phyloP scores from a whole-genome alignment of 1,284 basidiomycete genomes.

The Fomitopsis pinicola region DNA sequence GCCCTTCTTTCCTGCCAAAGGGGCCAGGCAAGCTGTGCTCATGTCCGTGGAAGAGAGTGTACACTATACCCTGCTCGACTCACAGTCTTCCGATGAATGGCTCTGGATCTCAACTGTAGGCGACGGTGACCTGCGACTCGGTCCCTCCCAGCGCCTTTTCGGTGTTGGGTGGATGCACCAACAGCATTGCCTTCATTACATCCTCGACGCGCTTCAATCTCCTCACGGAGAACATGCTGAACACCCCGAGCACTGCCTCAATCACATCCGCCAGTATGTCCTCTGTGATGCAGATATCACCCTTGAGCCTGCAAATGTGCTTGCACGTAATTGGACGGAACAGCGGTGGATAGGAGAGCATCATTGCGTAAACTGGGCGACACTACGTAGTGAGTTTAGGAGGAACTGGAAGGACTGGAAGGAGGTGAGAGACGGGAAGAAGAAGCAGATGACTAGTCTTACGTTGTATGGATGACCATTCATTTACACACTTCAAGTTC shows the following conservation, averaged over 20 bases:
- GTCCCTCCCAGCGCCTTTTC: constrained; percentile 16
- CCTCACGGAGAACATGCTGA: not conserved
- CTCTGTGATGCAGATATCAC: constrained; percentile 32
- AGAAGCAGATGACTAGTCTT: too few species aligned
- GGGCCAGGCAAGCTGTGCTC: not conserved
- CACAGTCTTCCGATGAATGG: constrained; percentile 12
- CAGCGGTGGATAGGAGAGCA: constrained; percentile 12
- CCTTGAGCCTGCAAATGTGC: constrained; percentile 25
- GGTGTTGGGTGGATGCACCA: constrained; percentile 29
- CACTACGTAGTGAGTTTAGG: constrained; percentile 17
- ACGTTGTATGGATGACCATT: too few species aligned
- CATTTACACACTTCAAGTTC: too few species aligned
- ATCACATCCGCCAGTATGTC: constrained; percentile 29
- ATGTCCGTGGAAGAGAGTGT: constrained; percentile 13
- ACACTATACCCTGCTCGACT: constrained; percentile 8
- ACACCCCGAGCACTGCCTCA: constrained; percentile 18
- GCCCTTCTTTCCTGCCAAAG: not conserved
- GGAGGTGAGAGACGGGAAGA: constrained; percentile 1
- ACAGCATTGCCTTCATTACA: constrained; percentile 24
- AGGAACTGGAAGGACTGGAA: constrained; percentile 12
- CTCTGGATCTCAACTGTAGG: constrained; percentile 8
- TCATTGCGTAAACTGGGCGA: constrained; percentile 15
- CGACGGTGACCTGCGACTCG: constrained; percentile 11
- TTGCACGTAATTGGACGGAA: constrained; percentile 9
- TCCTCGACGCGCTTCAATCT: not conserved